Base-by-base conservation (phyloP, 257 asterid species). In the Solanum medicagineum region DNA sequence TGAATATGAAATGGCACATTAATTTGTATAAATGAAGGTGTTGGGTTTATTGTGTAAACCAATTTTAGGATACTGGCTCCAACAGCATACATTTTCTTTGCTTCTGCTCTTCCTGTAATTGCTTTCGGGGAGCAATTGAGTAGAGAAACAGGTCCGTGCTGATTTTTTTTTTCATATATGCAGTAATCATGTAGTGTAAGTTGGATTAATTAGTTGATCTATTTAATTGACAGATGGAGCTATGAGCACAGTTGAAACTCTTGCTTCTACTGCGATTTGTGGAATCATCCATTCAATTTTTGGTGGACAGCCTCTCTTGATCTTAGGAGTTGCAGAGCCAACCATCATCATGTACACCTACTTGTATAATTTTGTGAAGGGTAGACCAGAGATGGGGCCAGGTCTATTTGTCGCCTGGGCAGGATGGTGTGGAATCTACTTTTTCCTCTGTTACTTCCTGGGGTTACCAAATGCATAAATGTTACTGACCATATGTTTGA, bases 281-380 rank as follows among this genome's bases (percentile, higher is more conserved):
- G 99, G 99, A 45, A 40, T 95, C 81, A 92, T 95, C 79, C 99
- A 95, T 86, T 83, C 99, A 6, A 88, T 94, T 66, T 88, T 94
- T 1, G 98, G 99, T 53, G 99, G 99, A 83, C 98, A 95, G 77
- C 99, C 99, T 53, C 89, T 95, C n/a, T 83, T 95, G 92, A 93
- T 95, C 82, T 86, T 95, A 84, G 99, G 99, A 85, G 98, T 95
- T 88, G 99, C 99, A 69, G 99, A 95, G 82, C 99, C 99, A 2
- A 95, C 99, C 42, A 93, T 95, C 84, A 95, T 95, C 60, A 95
- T 95, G 99, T 95, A 95, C 80, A 87, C 94, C 53, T 94, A 94
- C 88, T 88, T 95, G 88, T 94, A 93, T 89, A 83, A 73, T 89
- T 94, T 95, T 54, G 89, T 94, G 32, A 87, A 85, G 87, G 86